Conservation (phyloP, 352 stramenopile genomes). For the Phytophthora melonis region DNA sequence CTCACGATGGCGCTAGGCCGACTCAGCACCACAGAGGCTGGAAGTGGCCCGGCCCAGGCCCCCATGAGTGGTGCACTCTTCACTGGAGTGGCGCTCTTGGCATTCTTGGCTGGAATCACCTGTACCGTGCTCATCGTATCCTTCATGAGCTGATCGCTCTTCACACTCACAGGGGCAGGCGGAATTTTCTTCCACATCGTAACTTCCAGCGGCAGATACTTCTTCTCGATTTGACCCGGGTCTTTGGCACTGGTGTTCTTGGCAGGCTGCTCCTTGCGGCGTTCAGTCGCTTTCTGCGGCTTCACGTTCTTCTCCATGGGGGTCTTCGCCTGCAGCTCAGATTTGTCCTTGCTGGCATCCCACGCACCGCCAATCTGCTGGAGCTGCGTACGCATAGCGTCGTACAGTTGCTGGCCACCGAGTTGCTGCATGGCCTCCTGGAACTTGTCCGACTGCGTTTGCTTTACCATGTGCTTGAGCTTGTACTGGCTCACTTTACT, state of each 20-base stretch:
- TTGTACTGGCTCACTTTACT: background rate
- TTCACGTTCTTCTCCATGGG: slow-evolving; percentile 2
- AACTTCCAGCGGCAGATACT: slow-evolving; percentile 18
- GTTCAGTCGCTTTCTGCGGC: slow-evolving; percentile 6
- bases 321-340: slow-evolving; percentile 14
- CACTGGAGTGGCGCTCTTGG: background rate
- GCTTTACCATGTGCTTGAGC: slow-evolving; percentile 21
- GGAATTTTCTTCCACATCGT: slow-evolving; percentile 12
- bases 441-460: slow-evolving; percentile 32
- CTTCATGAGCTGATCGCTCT: background rate
- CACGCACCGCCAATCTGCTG: slow-evolving; percentile 24
- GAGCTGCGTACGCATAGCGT: slow-evolving; percentile 23
- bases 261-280: background rate
- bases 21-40: background rate
- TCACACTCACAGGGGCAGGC: slow-evolving; percentile 14
- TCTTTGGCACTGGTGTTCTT: slow-evolving; percentile 6
- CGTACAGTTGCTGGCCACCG: slow-evolving; percentile 24
- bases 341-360: slow-evolving; percentile 22
- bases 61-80: slow-evolving; percentile 3
- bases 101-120: slow-evolving; percentile 1
- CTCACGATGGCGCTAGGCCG: slow-evolving; percentile 20
- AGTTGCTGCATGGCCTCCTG: slow-evolving; percentile 34
- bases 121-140: background rate
- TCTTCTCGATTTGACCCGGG: slow-evolving; percentile 13
- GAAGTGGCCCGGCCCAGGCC: background rate